Conservation (phyloP, 1,284 basidiomycete genomes). For the Ganoderma leucocontextum region DNA sequence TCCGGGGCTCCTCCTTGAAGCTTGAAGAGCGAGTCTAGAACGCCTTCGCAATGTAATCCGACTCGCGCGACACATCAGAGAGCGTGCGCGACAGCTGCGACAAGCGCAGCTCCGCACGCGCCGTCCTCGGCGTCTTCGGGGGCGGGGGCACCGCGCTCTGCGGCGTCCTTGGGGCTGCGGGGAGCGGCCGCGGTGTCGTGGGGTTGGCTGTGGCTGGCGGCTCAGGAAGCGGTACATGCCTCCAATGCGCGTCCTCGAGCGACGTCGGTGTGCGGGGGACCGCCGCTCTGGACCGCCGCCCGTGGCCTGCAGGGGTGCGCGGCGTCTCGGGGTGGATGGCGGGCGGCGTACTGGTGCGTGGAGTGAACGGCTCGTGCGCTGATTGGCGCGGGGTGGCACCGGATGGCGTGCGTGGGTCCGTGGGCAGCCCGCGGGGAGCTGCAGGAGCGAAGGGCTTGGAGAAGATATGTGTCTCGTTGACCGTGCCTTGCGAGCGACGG, state of each 20-base stretch:
- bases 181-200: neutral
- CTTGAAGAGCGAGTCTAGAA: no score
- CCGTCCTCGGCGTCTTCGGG: slow-evolving; percentile 7
- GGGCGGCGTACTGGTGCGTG: slow-evolving; percentile 1
- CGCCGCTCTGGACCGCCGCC: slow-evolving; percentile 17
- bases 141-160: slow-evolving; percentile 7
- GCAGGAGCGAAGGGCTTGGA: slow-evolving; percentile 10
- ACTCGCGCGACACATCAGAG: slow-evolving; percentile 29
- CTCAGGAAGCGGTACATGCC: slow-evolving; percentile 12
- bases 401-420: slow-evolving; percentile 27
- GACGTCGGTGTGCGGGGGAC: slow-evolving; percentile 32
- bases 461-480: slow-evolving; percentile 18
- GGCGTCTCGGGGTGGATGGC: neutral
- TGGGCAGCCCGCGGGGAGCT: slow-evolving; percentile 16
- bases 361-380: slow-evolving; percentile 5
- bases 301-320: slow-evolving; percentile 16
- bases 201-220: neutral
- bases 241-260: slow-evolving; percentile 29
- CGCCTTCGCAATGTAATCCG: slow-evolving; percentile 2
- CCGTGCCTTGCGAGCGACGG: slow-evolving; percentile 17
- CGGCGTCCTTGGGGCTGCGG: slow-evolving; percentile 13
- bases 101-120: slow-evolving; percentile 25
- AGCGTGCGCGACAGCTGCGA: slow-evolving; percentile 28
- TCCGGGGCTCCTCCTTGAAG: no score
- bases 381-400: slow-evolving; percentile 17